phyloP scores from a whole-genome alignment of 2,329 filamentous ascomycete species.

The Aspergillus sojae region DNA sequence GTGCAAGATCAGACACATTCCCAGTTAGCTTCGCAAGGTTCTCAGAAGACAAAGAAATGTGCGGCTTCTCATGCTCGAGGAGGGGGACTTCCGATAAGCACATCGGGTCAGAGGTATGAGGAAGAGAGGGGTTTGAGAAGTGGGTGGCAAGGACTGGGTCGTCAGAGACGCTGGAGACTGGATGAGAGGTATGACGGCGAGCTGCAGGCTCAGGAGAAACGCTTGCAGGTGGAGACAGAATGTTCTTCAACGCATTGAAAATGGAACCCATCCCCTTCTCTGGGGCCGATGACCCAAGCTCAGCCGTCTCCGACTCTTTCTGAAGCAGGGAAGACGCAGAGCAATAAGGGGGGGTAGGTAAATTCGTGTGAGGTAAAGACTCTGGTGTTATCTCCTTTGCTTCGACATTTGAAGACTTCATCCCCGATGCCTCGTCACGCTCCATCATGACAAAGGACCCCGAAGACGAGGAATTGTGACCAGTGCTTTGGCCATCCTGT shows the following conservation, averaged over 20 bases:
- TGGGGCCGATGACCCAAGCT: conserved; percentile 39
- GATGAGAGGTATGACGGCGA: conserved; percentile 52
- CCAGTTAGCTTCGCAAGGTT: conserved; percentile 75
- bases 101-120: conserved; percentile 51
- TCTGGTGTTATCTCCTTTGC: conserved; percentile 32
- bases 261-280: conserved; percentile 46
- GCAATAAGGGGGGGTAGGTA: conserved; percentile 49
- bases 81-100: conserved; percentile 53
- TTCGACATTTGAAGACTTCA: conserved; percentile 30
- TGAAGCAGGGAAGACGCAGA: conserved; percentile 47
- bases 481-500: conserved; percentile 28
- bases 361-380: conserved; percentile 34
- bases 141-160: conserved; percentile 68
- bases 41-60: conserved; percentile 46
- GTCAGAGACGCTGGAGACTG: conserved; percentile 67
- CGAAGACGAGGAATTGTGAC: conserved; percentile 36
- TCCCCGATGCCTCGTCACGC: conserved; percentile 37
- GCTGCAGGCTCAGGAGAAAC: conserved; percentile 37
- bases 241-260: conserved; percentile 48
- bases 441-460: conserved; percentile 48
- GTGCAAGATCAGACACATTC: conserved; percentile 61
- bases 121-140: conserved; percentile 68
- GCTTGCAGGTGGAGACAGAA: conserved; percentile 42
- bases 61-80: conserved; percentile 49
- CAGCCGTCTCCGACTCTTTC: conserved; percentile 46